Evolutionary conservation across 495 filamentous ascomycete species (phyloP), one percentile per base, ranked within the genome.

Genomic region (Penicillium psychrofluorescens): DNA sequence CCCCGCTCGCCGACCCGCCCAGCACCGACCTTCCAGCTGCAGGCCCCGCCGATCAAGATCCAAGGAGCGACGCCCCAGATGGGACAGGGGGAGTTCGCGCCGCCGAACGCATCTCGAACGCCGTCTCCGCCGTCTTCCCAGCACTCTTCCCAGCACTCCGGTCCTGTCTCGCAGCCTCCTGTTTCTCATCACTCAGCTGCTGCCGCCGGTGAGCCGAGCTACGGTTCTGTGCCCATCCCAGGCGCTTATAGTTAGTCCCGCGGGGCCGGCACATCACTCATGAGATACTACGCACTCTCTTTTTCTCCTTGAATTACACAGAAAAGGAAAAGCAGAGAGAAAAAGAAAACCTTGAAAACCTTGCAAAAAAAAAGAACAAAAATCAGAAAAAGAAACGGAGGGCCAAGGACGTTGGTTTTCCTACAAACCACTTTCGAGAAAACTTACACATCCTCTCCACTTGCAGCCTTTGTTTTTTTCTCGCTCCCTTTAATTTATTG

Each of bases 11-110:
- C 58, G 59, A 80, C 79, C 39, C 62, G 63, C 46, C 55, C 61
- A 4, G 54, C 53, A 11, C 71, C 80, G 0, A 74, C 83, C 12
- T 95, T 96, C 76, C 81, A 84, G 51, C 80, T 96, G 8, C 86
- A 95, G 66, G 69, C 90, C 13, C 88, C 90, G 28, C 90, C 90
- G 0, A 78, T 77, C 59, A 84, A 81, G 51, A 78, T 88, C 35
- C 85, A 86, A 52, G 72, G 79, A 40, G 81, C 88, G 22, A 90
- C 82, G 13, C 86, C 87, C n/a, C 79, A 79, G 61, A 48, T 75
- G 34, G 62, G 66, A 30, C 82, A 85, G 53, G 66, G 64, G 35
- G 77, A 68, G 15, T 85, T 88, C 55, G 57, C 70, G 30, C 66
- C 70, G 37, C 46, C 39, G 15, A 38, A 50, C 29, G 41, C 48